Base-by-base conservation (phyloP, 2,329 filamentous ascomycete species). In the Podosphaera leucotricha region DNA sequence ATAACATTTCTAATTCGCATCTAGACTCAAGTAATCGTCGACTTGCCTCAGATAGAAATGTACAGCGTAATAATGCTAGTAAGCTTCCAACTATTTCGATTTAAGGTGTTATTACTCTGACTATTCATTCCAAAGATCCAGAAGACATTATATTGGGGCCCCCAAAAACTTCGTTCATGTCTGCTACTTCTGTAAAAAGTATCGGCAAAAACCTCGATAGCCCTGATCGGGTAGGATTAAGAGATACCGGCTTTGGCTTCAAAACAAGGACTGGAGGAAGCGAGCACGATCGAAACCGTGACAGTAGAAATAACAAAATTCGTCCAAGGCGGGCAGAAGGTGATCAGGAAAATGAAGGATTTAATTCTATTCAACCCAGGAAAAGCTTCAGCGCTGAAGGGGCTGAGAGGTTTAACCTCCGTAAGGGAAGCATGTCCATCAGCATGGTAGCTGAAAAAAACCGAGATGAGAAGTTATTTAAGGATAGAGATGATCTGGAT, bases 81-180 rank as follows among this genome's bases (percentile, higher is more conserved):
- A 64, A 46, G 71, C 61, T 46, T 44, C 46, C 45, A 18, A 8
- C 22, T 39, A 24, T 26, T 2, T 19, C 22, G 10, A 11, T 38
- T 1, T 26, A 15, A 18, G 19, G 16, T 21, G 15, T 11, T 21
- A 46, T 44, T 49, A 39, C 48, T 22, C 43, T 44, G 24, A 44
- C 19, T 21, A 19, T 6, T 53, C 24, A 22, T 44, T 28, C 10
- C 46, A 46, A 48, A 80, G 75, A 72, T 58, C 64, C 72, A 54
- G 86, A 92, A 54, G 84, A 92, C 50, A 80, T 92, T 46, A 71
- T 90, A 46, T 78, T 93, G 46, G 85, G 82, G 13, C 85, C 85
- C 18, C 82, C 85, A 1, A 81, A 82, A 59, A 82, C 75, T 40
- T 74, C 75, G 38, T 93, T 94, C 60, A 74, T 82, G 44, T 92